A percentile compares a stretch with the other conserved stretches of the same genome.
phyloP scores from a whole-genome alignment of 2,329 filamentous ascomycete genomes.

The Fusarium devonianum region DNA sequence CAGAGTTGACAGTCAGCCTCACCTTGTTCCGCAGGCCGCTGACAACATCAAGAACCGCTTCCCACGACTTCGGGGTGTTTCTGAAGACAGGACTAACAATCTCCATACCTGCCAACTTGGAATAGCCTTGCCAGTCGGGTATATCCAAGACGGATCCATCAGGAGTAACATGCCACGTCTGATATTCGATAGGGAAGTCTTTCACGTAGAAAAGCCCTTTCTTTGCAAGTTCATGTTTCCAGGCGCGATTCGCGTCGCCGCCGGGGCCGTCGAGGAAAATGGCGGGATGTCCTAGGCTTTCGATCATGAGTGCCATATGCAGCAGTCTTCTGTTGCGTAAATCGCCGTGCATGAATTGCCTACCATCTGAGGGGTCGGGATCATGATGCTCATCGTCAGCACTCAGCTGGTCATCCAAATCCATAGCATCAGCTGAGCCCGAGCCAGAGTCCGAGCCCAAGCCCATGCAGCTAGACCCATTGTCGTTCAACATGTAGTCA shows the following conservation, averaged over 20 bases:
- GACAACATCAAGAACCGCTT: constrained; percentile 23
- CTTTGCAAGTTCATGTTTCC: constrained; percentile 9
- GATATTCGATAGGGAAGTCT: constrained; percentile 3
- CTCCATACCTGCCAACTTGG: constrained; percentile 12
- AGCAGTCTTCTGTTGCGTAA: not conserved
- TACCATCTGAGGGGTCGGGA: constrained; percentile 9
- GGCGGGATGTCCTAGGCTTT: not conserved
- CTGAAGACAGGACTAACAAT: constrained; percentile 21
- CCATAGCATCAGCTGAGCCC: too few species aligned
- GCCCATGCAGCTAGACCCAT: too few species aligned
- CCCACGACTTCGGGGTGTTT: constrained; percentile 24
- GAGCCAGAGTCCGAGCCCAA: too few species aligned
- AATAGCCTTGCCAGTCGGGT: constrained; percentile 14
- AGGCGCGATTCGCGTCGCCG: not conserved
- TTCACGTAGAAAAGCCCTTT: not conserved
- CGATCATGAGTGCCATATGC: not conserved
- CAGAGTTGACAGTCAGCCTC: constrained; percentile 7
- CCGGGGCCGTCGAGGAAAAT: not conserved
- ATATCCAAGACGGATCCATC: constrained; percentile 3
- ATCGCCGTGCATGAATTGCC: not conserved
- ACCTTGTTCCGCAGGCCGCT: constrained; percentile 18
- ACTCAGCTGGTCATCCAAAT: not conserved
- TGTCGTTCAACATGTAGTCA: too few species aligned
- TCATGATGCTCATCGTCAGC: not conserved
- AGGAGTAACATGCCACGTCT: constrained; percentile 17